phyloP scores from a whole-genome alignment of 768 basidiomycete genomes.

The Agaricus subrufescens region DNA sequence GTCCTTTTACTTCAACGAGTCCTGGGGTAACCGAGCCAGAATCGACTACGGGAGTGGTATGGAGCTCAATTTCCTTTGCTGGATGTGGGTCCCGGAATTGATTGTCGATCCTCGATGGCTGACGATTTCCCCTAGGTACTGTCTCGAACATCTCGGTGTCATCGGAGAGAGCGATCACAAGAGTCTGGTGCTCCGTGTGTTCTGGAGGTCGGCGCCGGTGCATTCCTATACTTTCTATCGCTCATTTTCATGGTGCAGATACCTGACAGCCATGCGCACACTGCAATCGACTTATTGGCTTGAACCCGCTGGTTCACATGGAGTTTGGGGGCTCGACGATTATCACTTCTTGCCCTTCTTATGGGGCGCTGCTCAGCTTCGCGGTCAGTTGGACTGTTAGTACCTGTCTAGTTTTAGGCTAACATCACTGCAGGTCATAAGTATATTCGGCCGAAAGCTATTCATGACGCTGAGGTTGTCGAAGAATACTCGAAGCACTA shows the following conservation, averaged over 20 bases:
- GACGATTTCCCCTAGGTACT: slow-evolving; percentile 51
- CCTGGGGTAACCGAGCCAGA: slow-evolving; percentile 88
- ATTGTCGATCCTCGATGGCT: background rate
- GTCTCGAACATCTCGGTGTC: slow-evolving; percentile 69
- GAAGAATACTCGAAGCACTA: slow-evolving; percentile 91
- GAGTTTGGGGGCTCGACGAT: slow-evolving; percentile 96
- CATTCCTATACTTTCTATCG: background rate
- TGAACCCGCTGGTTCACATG: slow-evolving; percentile 98
- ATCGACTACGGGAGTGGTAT: slow-evolving; percentile 99
- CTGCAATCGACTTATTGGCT: slow-evolving; percentile 96
- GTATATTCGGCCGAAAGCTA: slow-evolving; percentile 85
- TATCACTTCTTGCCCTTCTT: slow-evolving; percentile 95
- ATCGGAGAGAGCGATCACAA: slow-evolving; percentile 60
- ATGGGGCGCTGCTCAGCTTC: slow-evolving; percentile 78
- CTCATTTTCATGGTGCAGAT: slow-evolving; percentile 52
- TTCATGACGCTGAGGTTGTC: slow-evolving; percentile 86
- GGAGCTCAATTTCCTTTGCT: slow-evolving; percentile 97
- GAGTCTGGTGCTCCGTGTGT: slow-evolving; percentile 76
- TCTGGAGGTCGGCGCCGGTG: slow-evolving; percentile 68
- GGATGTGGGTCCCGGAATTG: slow-evolving; percentile 64
- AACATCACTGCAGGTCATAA: slow-evolving; percentile 59
- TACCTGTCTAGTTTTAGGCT: background rate
- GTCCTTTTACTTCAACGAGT: slow-evolving; percentile 74
- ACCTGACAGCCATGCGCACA: slow-evolving; percentile 75
- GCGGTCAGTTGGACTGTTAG: slow-evolving; percentile 31